A percentile compares a stretch with the other conserved stretches of the same genome.
These are phyloP conservation scores for Chlorella sp. DNA, from an alignment of 139 green algal genomes.

Conservation along the genomic window DNA sequence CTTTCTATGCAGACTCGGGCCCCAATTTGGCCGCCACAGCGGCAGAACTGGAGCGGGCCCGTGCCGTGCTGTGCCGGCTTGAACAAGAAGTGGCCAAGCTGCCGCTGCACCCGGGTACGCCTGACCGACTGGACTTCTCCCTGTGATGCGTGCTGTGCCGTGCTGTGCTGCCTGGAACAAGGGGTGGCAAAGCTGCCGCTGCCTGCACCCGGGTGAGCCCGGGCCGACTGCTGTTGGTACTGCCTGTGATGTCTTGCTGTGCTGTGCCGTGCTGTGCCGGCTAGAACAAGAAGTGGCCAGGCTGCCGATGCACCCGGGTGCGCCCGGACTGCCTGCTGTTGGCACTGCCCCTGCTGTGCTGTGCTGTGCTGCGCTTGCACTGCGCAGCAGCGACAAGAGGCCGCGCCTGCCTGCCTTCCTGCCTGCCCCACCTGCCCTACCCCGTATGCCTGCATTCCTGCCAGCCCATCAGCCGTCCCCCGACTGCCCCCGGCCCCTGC, in stretches of 20 bases:
- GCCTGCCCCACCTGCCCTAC: background rate
- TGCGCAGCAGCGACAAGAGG: too few species aligned
- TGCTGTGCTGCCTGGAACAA: background rate
- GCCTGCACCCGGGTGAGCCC: too few species aligned
- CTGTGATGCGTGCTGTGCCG: background rate
- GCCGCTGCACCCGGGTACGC: background rate
- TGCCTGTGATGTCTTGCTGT: too few species aligned
- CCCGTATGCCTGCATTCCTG: background rate
- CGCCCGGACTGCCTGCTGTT: background rate
- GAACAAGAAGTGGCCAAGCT: constrained; percentile 52
- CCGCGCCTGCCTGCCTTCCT: background rate
- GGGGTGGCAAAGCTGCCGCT: too few species aligned
- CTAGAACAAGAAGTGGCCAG: constrained; percentile 55
- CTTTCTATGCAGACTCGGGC: background rate
- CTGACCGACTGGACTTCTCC: background rate
- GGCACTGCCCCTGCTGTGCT: background rate
- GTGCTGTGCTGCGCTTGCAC: background rate
- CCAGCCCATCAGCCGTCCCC: background rate
- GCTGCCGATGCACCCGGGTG: constrained; percentile 18
- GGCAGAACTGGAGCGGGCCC: constrained; percentile 9
- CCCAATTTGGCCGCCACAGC: constrained; percentile 1
- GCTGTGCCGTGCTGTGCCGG: too few species aligned
- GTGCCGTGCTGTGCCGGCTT: constrained; percentile 41
- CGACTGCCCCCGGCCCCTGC: too few species aligned
- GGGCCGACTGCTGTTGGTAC: too few species aligned